Conservation (phyloP, 75 land plant species). For the Adiantum capillusveneris region DNA sequence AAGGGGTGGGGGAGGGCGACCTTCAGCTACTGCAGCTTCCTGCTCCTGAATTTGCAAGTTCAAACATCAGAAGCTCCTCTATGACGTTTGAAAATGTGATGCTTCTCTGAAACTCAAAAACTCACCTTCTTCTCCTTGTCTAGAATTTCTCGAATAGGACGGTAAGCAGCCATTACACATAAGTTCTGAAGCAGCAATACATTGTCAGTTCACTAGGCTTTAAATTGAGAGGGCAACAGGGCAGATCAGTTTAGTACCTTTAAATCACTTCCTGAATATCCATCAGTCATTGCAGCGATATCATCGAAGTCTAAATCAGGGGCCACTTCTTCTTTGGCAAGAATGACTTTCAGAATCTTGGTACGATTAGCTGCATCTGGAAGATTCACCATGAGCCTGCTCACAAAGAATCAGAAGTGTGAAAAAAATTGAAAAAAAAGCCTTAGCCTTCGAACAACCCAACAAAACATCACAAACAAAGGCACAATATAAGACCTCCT, state of each 20-base stretch:
- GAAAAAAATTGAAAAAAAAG: not conserved
- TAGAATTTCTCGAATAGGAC: conserved; percentile 78
- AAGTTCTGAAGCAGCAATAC: conserved; percentile 45
- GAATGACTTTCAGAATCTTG: conserved; percentile 66
- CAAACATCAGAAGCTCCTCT: not conserved
- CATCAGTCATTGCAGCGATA: conserved; percentile 73
- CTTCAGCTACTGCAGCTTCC: conserved; percentile 42
- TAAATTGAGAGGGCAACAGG: not conserved
- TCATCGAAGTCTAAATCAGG: conserved; percentile 59
- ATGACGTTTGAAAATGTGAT: not conserved
- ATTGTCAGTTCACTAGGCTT: not conserved
- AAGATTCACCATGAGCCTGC: conserved; percentile 75
- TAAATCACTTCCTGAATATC: conserved; percentile 85
- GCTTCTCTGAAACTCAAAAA: not conserved
- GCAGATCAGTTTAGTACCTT: conserved; percentile 38
- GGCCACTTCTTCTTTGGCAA: conserved; percentile 70
- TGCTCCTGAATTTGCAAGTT: conserved; percentile 46
- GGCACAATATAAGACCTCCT: conserved; percentile 36
- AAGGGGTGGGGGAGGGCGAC: conserved; percentile 39
- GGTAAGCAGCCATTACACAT: conserved; percentile 80
- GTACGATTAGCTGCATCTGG: conserved; percentile 72
- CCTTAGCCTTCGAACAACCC: no score
- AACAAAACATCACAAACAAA: not conserved
- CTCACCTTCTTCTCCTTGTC: conserved; percentile 76
- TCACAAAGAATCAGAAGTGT: not conserved